Conservation (phyloP, 768 basidiomycete genomes). For the Trametes cingulata region DNA sequence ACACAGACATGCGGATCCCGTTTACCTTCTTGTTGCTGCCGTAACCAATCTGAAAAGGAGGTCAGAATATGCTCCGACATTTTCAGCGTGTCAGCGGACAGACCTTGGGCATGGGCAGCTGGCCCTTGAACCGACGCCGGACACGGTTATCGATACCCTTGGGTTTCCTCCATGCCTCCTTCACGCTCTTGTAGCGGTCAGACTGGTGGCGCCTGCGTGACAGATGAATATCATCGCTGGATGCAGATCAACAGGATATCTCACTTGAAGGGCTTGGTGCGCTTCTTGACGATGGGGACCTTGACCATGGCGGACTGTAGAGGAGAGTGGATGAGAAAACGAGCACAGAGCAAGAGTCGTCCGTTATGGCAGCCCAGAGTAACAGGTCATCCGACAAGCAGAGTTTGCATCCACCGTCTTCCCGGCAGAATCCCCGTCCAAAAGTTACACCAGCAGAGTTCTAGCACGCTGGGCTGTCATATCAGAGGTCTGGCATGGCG, state of each 20-base stretch:
- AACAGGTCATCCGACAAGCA: slow-evolving; percentile 26
- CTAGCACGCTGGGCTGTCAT: slow-evolving; percentile 13
- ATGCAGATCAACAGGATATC: slow-evolving; percentile 30
- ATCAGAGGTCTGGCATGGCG: slow-evolving; percentile 21
- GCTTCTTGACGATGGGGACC: slow-evolving; percentile 90
- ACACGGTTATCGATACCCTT: slow-evolving; percentile 99
- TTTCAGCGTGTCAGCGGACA: slow-evolving; percentile 24
- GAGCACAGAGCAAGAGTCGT: slow-evolving; percentile 10
- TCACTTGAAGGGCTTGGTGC: slow-evolving; percentile 95
- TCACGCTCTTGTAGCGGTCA: slow-evolving; percentile 94
- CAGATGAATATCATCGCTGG: background rate
- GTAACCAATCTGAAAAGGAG: slow-evolving; percentile 65
- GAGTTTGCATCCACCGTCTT: slow-evolving; percentile 26
- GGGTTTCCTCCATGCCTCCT: slow-evolving; percentile 99
- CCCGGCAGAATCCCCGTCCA: background rate
- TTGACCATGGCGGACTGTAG: slow-evolving; percentile 47
- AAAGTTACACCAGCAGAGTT: slow-evolving; percentile 23
- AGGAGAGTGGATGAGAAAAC: slow-evolving; percentile 1
- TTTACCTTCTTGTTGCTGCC: slow-evolving; percentile 81
- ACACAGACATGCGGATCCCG: background rate
- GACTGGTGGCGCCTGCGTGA: slow-evolving; percentile 89
- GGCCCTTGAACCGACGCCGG: slow-evolving; percentile 92
- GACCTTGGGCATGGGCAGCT: slow-evolving; percentile 95
- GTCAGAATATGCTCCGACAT: background rate
- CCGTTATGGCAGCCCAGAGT: slow-evolving; percentile 10